Conservation (phyloP, 441 rosid genomes). For the Populus hybrid region DNA sequence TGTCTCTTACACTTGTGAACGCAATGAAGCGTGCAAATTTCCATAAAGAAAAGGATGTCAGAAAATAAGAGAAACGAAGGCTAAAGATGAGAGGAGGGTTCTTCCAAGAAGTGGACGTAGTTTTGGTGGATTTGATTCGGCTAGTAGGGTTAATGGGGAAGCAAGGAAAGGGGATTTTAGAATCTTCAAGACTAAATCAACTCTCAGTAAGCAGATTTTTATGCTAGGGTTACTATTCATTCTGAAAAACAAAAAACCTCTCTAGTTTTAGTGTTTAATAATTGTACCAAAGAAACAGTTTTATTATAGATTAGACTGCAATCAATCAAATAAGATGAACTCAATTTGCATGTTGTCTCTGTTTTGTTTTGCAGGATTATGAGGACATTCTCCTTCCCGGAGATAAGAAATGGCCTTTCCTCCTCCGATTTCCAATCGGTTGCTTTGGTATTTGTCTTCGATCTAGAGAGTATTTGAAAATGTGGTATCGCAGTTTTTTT, state of each 20-base stretch:
- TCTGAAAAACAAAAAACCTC: too few relatives aligned
- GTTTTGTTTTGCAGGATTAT: constrained; percentile 46
- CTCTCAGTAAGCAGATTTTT: constrained; percentile 51
- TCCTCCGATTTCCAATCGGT: constrained; percentile 81
- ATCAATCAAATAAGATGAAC: not conserved
- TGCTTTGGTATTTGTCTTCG: constrained; percentile 86
- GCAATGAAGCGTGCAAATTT: constrained; percentile 1
- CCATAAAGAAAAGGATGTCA: not conserved
- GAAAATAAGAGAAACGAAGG: constrained; percentile 34
- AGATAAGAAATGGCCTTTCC: constrained; percentile 88
- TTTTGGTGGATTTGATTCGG: constrained; percentile 76
- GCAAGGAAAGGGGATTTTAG: constrained; percentile 63
- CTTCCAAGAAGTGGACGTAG: constrained; percentile 75
- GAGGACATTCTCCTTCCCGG: constrained; percentile 90
- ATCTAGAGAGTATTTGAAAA: not conserved
- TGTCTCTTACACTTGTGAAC: not conserved
- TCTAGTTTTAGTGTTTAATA: too few relatives aligned
- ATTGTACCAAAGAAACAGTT: too few relatives aligned
- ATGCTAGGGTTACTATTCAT: too few relatives aligned
- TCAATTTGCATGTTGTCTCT: not conserved
- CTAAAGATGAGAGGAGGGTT: constrained; percentile 45
- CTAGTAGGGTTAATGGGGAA: constrained; percentile 36
- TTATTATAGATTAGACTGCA: too few relatives aligned
- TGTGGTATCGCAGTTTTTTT: too few relatives aligned
- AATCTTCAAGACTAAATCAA: constrained; percentile 73